Percentiles rank a stretch among this genome's conserved stretches.
phyloP scores from a whole-genome alignment of 106 monocot species.

The Vanilla planifolia region DNA sequence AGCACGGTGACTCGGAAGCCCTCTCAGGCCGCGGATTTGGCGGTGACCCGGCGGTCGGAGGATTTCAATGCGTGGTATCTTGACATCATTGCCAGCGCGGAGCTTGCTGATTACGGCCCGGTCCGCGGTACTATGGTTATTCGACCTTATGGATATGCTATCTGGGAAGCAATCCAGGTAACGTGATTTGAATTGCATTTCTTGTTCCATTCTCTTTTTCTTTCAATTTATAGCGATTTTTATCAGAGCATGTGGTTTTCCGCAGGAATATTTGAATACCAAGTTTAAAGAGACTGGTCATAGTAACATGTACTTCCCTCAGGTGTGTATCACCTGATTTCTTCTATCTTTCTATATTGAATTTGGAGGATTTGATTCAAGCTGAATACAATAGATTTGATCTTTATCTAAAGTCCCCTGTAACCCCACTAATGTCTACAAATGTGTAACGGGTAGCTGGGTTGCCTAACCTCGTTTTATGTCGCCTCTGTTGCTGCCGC shows the following conservation, averaged over 20 bases:
- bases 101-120: slow-evolving; percentile 95
- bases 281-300: slow-evolving; percentile 96
- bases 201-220: background rate
- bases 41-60: slow-evolving; percentile 68
- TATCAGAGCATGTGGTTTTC: slow-evolving; percentile 3
- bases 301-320: slow-evolving; percentile 98
- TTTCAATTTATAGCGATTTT: background rate
- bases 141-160: slow-evolving; percentile 92
- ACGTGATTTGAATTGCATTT: background rate
- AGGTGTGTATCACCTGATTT: slow-evolving; percentile 33
- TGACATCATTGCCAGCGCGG: slow-evolving; percentile 75
- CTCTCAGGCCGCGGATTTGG: slow-evolving; percentile 18
- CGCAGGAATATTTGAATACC: slow-evolving; percentile 87
- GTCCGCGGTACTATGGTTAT: slow-evolving; percentile 98
- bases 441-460: too few species aligned
- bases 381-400: too few species aligned
- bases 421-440: too few species aligned
- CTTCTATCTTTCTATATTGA: background rate
- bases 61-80: slow-evolving; percentile 98
- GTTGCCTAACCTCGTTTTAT: too few species aligned
- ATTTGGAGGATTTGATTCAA: too few species aligned
- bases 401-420: too few species aligned
- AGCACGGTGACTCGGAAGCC: slow-evolving; percentile 12
- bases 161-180: slow-evolving; percentile 95
- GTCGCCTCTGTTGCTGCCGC: too few species aligned